These are phyloP conservation scores for Calonectria leucothoes DNA, from an alignment of 2,329 filamentous ascomycete species.

Conservation along the genomic window DNA sequence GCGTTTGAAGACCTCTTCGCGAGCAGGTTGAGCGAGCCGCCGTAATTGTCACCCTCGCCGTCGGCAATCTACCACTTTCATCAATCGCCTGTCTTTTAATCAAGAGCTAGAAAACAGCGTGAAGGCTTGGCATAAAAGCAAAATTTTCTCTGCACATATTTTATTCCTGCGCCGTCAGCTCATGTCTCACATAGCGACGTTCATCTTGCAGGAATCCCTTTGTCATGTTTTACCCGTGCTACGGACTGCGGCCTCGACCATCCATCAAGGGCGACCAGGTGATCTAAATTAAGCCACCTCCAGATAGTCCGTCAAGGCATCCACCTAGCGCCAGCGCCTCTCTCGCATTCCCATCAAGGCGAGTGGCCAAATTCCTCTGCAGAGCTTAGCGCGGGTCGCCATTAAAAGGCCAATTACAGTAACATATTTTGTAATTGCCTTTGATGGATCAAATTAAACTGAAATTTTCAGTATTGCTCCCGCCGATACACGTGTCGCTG, in stretches of 20 bases:
- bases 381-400: neutral
- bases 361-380: conserved; percentile 8
- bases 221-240: neutral
- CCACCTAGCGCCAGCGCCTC: neutral
- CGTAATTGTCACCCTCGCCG: neutral
- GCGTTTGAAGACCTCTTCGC: no score
- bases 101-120: no score
- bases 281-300: conserved; percentile 1
- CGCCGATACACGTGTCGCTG: neutral
- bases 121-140: neutral
- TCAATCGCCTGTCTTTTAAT: neutral
- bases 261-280: conserved; percentile 1
- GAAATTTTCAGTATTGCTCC: neutral
- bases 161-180: neutral
- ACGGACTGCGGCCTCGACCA: neutral
- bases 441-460: neutral
- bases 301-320: neutral
- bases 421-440: neutral
- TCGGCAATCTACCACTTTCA: neutral
- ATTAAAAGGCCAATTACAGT: conserved; percentile 7
- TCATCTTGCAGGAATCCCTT: neutral
- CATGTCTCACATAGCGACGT: neutral
- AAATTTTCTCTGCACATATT: neutral
- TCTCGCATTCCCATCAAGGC: conserved; percentile 5
- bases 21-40: no score